These are phyloP conservation scores for Francoa sonchifolia DNA, from an alignment of 441 rosid genomes.

Conservation along the genomic window DNA sequence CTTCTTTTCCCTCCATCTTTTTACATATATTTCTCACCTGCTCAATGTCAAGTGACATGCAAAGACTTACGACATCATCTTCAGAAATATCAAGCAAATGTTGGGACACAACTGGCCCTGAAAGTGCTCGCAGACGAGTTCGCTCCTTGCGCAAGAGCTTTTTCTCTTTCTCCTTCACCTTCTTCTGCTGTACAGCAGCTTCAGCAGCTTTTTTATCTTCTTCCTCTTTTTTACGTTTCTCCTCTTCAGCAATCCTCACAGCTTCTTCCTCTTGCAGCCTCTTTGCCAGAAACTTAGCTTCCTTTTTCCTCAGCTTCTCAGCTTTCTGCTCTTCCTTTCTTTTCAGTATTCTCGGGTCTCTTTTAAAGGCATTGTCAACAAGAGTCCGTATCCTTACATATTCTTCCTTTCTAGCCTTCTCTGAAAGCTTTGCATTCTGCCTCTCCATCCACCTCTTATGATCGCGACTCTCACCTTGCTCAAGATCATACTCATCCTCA, in stretches of 20 bases:
- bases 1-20: conserved; percentile 52
- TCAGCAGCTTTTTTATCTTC: conserved; percentile 75
- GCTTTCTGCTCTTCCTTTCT: conserved; percentile 83
- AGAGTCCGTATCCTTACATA: conserved; percentile 71
- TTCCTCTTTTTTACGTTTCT: conserved; percentile 58
- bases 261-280: conserved; percentile 85
- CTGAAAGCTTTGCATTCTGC: conserved; percentile 83
- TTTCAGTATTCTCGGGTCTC: conserved; percentile 74
- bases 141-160: conserved; percentile 84
- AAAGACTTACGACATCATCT: conserved; percentile 71
- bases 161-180: conserved; percentile 79
- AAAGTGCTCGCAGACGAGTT: conserved; percentile 68
- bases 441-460: conserved; percentile 99
- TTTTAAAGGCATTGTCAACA: conserved; percentile 81
- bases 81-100: conserved; percentile 43
- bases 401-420: conserved; percentile 88
- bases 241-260: conserved; percentile 72
- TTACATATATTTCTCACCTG: conserved; percentile 60
- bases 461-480: conserved; percentile 91
- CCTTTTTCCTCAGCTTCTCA: conserved; percentile 79
- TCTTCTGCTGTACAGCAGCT: conserved; percentile 74
- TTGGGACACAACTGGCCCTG: conserved; percentile 45
- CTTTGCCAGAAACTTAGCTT: conserved; percentile 69
- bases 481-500: conserved; percentile 89
- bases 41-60: conserved; percentile 53